phyloP scores from a whole-genome alignment of 2,329 filamentous ascomycete species.

The Aspergillus novoparasiticus region DNA sequence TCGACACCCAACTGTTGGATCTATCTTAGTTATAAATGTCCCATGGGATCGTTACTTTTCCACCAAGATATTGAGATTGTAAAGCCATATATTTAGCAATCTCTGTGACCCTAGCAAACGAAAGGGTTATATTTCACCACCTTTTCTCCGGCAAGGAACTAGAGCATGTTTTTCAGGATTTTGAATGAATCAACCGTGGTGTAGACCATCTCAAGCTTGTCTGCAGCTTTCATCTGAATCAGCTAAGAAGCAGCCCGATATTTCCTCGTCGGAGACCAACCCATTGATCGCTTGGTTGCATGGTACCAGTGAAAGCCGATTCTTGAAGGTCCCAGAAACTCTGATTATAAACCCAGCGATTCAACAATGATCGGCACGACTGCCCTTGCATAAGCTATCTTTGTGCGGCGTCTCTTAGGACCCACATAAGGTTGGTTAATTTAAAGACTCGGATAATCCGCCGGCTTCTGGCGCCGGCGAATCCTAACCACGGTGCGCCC shows the following conservation, averaged over 20 bases:
- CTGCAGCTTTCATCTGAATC: background rate
- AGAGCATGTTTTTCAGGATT: no score
- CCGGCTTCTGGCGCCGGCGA: background rate
- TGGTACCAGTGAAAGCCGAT: background rate
- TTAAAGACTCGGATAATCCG: background rate
- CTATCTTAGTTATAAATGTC: no score
- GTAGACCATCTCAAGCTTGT: background rate
- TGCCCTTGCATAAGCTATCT: background rate
- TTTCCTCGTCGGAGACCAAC: background rate
- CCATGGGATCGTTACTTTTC: rapidly evolving
- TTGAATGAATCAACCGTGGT: no score
- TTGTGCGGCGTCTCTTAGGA: no score
- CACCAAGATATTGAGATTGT: no score
- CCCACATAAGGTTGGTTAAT: no score
- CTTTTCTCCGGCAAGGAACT: no score
- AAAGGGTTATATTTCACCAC: no score
- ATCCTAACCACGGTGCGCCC: background rate
- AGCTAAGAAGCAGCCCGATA: background rate
- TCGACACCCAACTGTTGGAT: no score
- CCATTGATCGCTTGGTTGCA: background rate
- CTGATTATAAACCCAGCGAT: background rate
- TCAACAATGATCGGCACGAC: background rate
- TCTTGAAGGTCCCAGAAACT: background rate
- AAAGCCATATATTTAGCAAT: no score
- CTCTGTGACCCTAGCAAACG: no score